phyloP scores from a whole-genome alignment of 345 rosid genomes.

The Ailanthus altissimus region DNA sequence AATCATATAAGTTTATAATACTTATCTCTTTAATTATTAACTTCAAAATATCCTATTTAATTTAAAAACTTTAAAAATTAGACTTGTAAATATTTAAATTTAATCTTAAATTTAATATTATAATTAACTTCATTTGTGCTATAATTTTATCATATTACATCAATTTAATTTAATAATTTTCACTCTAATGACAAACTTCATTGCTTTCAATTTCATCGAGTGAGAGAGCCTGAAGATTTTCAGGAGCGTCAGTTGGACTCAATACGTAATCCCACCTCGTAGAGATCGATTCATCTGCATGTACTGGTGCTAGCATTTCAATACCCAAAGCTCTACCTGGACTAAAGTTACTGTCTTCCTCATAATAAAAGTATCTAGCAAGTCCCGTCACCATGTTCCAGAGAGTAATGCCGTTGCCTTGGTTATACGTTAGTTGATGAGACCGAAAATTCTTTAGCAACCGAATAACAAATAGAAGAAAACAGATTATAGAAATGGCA shows the following conservation, averaged over 20 bases:
- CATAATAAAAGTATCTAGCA: slow-evolving; percentile 10
- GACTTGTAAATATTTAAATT: no score
- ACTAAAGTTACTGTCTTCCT: neutral
- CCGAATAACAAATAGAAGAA: slow-evolving; percentile 24
- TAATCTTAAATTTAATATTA: slow-evolving; percentile 12
- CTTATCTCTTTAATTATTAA: no score
- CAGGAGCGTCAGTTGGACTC: neutral
- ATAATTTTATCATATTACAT: no score
- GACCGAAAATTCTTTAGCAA: slow-evolving; percentile 9
- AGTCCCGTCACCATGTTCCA: slow-evolving; percentile 17
- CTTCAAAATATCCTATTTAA: no score
- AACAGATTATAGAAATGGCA: slow-evolving; percentile 41
- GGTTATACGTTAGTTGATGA: neutral
- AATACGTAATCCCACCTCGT: slow-evolving; percentile 1
- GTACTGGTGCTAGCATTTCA: neutral
- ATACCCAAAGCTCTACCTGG: slow-evolving; percentile 2
- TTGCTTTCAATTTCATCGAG: neutral
- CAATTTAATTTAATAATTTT: no score
- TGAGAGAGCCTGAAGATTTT: neutral
- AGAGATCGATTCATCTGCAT: neutral
- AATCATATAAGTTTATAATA: no score
- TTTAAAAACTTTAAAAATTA: no score
- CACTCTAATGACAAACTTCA: no score
- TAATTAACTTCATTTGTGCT: neutral
- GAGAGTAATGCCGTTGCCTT: neutral